phyloP scores from a whole-genome alignment of 257 asterid genomes.

The Penstemon newberryi region DNA sequence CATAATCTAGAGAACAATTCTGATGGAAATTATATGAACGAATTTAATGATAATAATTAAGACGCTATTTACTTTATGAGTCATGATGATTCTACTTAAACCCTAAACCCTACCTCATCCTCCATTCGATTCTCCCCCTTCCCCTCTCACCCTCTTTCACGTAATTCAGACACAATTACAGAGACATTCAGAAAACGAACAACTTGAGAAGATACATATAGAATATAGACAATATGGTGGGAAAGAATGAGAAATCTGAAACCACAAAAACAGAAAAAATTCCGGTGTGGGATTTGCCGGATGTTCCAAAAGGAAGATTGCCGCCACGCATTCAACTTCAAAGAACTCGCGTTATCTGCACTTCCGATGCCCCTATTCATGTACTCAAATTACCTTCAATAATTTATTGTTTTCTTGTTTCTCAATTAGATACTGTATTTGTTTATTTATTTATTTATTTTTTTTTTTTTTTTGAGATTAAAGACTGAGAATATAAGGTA shows the following conservation, averaged over 20 bases:
- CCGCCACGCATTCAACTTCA: slow-evolving; percentile 69
- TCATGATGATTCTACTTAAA: no score
- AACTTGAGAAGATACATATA: no score
- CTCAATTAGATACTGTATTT: not conserved
- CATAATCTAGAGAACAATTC: no score
- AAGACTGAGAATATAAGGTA: slow-evolving; percentile 72
- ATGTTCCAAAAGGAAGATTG: slow-evolving; percentile 68
- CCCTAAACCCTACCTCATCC: no score
- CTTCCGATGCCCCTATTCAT: slow-evolving; percentile 70
- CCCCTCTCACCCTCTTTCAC: no score
- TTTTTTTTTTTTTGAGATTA: not conserved
- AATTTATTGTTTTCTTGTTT: not conserved
- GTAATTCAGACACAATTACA: no score
- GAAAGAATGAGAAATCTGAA: slow-evolving; percentile 10
- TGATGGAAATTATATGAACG: no score
- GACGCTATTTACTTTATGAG: no score
- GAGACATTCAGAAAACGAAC: no score
- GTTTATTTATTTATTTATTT: not conserved
- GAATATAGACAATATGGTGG: slow-evolving; percentile 7
- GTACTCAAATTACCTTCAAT: slow-evolving; percentile 29
- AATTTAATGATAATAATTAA: no score
- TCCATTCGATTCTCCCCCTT: no score
- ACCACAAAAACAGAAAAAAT: slow-evolving; percentile 34
- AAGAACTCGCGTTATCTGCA: slow-evolving; percentile 71
- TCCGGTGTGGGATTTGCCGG: slow-evolving; percentile 90